Evolutionary conservation across 1,284 basidiomycete species (phyloP).

Genomic region (Boletellus deceptivus): DNA sequence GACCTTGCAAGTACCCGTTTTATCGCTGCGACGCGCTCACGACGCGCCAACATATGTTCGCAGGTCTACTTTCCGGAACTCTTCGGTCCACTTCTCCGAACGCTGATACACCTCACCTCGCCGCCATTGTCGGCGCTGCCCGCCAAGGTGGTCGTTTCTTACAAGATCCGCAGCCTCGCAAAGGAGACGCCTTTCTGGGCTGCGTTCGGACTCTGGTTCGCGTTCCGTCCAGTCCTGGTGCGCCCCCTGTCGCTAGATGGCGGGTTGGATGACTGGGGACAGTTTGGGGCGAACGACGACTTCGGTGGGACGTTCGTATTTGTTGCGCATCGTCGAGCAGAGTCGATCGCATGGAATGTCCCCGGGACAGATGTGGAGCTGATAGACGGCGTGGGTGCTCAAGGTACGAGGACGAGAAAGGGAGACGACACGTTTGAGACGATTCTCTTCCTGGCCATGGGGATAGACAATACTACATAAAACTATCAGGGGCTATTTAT

Average conservation of each 20-base stretch:
- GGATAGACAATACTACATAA: slow-evolving; percentile 19
- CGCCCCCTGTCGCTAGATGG: slow-evolving; percentile 15
- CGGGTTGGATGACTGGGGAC: slow-evolving; percentile 35
- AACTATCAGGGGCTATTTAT: neutral
- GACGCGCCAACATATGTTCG: neutral
- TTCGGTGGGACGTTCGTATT: slow-evolving; percentile 60
- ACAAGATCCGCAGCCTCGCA: slow-evolving; percentile 73
- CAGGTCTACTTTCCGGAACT: slow-evolving; percentile 78
- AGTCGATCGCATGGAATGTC: slow-evolving; percentile 56
- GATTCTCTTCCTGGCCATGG: slow-evolving; percentile 56
- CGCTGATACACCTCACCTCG: slow-evolving; percentile 64
- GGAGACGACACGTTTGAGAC: slow-evolving; percentile 68
- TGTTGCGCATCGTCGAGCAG: slow-evolving; percentile 51
- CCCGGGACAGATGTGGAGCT: slow-evolving; percentile 53
- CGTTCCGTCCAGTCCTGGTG: slow-evolving; percentile 59
- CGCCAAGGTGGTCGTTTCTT: slow-evolving; percentile 55
- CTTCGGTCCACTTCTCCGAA: slow-evolving; percentile 65
- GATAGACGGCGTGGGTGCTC: slow-evolving; percentile 53
- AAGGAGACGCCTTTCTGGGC: slow-evolving; percentile 83
- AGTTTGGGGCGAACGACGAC: slow-evolving; percentile 35
- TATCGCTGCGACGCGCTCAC: neutral
- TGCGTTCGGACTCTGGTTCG: slow-evolving; percentile 81
- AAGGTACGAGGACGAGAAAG: slow-evolving; percentile 42
- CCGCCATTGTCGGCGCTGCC: slow-evolving; percentile 26
- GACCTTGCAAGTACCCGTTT: slow-evolving; percentile 55